Percentiles rank a stretch among this genome's conserved stretches.
phyloP scores from a whole-genome alignment of 495 filamentous ascomycete species.

The Aspergillus indologenus region DNA sequence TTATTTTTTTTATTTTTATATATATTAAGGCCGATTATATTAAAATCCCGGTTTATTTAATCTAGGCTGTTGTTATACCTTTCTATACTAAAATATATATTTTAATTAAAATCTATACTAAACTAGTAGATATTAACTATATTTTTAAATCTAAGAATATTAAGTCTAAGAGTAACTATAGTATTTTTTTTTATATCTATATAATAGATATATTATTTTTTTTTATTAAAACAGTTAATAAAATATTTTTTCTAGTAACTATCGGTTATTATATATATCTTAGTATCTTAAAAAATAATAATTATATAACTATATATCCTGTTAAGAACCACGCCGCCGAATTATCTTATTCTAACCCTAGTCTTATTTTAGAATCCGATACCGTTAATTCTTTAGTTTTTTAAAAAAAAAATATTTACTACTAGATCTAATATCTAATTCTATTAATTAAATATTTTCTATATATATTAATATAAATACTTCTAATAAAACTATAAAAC shows the following conservation, averaged over 20 bases:
- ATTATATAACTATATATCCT: neutral
- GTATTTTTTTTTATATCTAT: neutral
- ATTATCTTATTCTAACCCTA: neutral
- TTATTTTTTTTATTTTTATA: neutral
- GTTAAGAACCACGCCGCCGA: neutral
- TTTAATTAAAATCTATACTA: neutral
- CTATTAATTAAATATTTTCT: neutral
- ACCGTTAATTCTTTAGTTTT: too few species aligned
- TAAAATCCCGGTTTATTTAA: neutral
- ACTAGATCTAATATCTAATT: too few species aligned
- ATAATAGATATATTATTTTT: neutral
- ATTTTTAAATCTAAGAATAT: constrained; percentile 1
- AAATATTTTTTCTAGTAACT: neutral
- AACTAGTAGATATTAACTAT: neutral
- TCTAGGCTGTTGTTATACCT: neutral
- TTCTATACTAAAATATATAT: neutral
- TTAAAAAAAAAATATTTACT: too few species aligned
- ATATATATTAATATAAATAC: neutral
- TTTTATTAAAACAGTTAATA: neutral
- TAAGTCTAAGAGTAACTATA: neutral
- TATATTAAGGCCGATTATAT: neutral
- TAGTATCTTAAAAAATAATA: neutral
- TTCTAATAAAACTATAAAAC: neutral
- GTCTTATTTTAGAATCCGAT: too few species aligned
- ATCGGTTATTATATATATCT: neutral